phyloP scores from a whole-genome alignment of 208 protist genomes.

The Trypanosoma mega region DNA sequence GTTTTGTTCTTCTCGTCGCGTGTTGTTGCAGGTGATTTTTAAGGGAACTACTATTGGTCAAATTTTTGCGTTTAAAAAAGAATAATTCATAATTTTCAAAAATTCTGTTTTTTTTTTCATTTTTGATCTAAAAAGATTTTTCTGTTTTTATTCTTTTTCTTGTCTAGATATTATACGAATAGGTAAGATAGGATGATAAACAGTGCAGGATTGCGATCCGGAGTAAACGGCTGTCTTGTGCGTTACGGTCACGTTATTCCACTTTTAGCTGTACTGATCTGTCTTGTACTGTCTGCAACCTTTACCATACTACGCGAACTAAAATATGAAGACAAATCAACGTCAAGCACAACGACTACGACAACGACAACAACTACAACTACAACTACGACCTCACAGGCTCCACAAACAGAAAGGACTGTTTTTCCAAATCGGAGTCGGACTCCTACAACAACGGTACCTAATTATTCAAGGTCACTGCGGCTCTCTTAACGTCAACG shows the following conservation, averaged over 20 bases:
- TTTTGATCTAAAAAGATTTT: neutral
- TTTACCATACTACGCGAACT: conserved; percentile 40
- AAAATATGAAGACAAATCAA: conserved; percentile 4
- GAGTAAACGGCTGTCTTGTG: conserved; percentile 28
- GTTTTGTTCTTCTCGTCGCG: no score
- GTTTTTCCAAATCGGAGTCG: neutral
- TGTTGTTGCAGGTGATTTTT: no score
- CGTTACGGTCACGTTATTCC: conserved; percentile 43
- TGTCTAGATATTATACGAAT: neutral
- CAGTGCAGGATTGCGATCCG: neutral
- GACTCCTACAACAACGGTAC: neutral
- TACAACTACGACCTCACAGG: neutral
- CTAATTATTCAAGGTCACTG: no score
- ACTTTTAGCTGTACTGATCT: conserved; percentile 28
- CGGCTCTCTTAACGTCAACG: no score
- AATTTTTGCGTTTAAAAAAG: no score
- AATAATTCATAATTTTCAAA: no score
- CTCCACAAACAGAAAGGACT: neutral
- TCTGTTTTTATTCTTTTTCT: conserved; percentile 7
- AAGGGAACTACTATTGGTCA: no score
- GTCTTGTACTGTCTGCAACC: conserved; percentile 29
- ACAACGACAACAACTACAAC: conserved; percentile 10
- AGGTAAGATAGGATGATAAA: neutral
- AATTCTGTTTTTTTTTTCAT: no score
- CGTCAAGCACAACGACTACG: conserved; percentile 8